phyloP scores from a whole-genome alignment of 495 filamentous ascomycete genomes.

The Durotheca rogersii region DNA sequence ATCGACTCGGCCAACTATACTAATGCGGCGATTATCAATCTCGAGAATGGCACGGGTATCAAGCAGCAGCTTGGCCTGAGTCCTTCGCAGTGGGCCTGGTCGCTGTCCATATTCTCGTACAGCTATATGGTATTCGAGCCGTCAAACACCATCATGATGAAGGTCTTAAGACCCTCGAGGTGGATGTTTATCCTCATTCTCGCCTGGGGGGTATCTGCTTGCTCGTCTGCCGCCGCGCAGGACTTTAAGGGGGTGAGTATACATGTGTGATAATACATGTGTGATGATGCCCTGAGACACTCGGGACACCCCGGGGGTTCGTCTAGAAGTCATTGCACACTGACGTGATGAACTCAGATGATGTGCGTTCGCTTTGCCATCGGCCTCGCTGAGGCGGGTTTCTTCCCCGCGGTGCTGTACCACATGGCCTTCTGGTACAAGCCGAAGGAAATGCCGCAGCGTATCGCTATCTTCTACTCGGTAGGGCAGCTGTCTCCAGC shows the following conservation, averaged over 20 bases:
- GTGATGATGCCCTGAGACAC: background rate
- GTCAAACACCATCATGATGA: constrained; percentile 38
- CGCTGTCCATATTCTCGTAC: constrained; percentile 44
- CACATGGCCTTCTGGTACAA: constrained; percentile 49
- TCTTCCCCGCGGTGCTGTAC: constrained; percentile 44
- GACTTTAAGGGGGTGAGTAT: constrained; percentile 36
- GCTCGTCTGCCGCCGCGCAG: constrained; percentile 37
- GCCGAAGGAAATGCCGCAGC: constrained; percentile 38
- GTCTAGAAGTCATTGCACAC: background rate
- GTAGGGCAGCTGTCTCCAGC: constrained; percentile 40
- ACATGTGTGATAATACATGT: too few species aligned
- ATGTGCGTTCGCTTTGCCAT: constrained; percentile 46
- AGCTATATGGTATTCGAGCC: constrained; percentile 49
- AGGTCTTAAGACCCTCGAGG: constrained; percentile 37
- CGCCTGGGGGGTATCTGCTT: constrained; percentile 44
- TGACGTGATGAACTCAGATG: constrained; percentile 25
- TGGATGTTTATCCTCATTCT: constrained; percentile 51
- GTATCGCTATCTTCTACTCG: constrained; percentile 43
- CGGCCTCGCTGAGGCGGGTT: constrained; percentile 44
- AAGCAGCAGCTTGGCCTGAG: constrained; percentile 46
- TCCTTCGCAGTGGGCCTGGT: constrained; percentile 45
- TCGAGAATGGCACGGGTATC: constrained; percentile 45
- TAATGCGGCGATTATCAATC: constrained; percentile 51
- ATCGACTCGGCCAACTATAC: constrained; percentile 47
- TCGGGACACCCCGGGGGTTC: too few species aligned